These are phyloP conservation scores for Pseudonitzschia pungens DNA, from an alignment of 108 stramenopile genomes.

Conservation along the genomic window DNA sequence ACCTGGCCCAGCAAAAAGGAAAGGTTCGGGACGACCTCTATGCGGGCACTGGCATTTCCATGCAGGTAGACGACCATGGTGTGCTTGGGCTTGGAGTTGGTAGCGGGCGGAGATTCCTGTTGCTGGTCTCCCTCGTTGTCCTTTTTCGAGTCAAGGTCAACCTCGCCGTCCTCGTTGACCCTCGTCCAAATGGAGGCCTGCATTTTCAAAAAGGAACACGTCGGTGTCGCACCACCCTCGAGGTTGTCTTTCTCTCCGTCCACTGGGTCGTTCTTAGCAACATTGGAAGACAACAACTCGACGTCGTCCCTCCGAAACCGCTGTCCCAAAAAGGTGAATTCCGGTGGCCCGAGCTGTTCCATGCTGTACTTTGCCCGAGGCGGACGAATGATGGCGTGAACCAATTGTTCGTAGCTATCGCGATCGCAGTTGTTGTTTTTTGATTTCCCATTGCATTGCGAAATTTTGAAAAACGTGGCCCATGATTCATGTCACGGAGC, in stretches of 20 bases:
- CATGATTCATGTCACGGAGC: no score
- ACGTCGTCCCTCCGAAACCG: conserved; percentile 87
- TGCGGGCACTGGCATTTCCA: conserved; percentile 80
- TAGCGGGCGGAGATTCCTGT: no score
- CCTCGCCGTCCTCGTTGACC: not conserved
- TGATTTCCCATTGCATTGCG: not conserved
- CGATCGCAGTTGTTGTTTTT: not conserved
- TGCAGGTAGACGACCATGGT: conserved; percentile 85
- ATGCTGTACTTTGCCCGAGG: conserved; percentile 79
- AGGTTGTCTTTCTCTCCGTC: not conserved
- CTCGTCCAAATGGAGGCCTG: conserved; percentile 16
- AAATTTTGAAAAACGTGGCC: no score
- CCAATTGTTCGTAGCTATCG: conserved; percentile 74
- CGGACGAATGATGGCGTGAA: conserved; percentile 95
- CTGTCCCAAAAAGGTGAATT: conserved; percentile 64
- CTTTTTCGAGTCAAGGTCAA: no score
- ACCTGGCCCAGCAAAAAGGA: conserved; percentile 69
- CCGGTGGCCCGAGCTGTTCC: conserved; percentile 51
- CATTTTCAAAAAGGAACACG: conserved; percentile 10
- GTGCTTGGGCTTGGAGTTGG: not conserved
- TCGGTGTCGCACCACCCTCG: not conserved
- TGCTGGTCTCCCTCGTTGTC: not conserved
- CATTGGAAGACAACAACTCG: conserved; percentile 29
- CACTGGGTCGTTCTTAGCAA: not conserved
- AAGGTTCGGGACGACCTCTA: conserved; percentile 84